Evolutionary conservation across 768 basidiomycete genomes (phyloP).

Genomic region (Russula vinacea): DNA sequence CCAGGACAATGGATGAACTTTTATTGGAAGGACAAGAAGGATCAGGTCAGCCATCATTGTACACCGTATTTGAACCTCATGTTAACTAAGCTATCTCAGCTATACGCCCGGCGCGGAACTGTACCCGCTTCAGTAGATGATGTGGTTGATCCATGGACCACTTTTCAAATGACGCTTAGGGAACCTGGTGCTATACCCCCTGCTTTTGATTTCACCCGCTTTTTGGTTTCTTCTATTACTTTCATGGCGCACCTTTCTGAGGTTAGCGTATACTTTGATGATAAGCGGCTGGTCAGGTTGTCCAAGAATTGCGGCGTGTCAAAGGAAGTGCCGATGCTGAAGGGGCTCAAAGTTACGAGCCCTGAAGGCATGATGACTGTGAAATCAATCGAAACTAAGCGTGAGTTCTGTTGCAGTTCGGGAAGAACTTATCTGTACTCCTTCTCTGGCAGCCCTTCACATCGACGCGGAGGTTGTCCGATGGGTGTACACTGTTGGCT

Average conservation of each 20-base stretch:
- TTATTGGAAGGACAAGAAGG: slow-evolving; percentile 92
- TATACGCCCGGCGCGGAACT: slow-evolving; percentile 77
- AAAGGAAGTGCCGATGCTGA: slow-evolving; percentile 50
- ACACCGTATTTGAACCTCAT: neutral
- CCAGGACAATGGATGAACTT: slow-evolving; percentile 90
- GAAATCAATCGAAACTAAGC: slow-evolving; percentile 56
- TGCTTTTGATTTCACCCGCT: slow-evolving; percentile 83
- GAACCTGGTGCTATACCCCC: slow-evolving; percentile 77
- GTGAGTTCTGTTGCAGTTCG: slow-evolving; percentile 41
- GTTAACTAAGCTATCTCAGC: slow-evolving; percentile 40
- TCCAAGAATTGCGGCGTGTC: slow-evolving; percentile 59
- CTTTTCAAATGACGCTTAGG: slow-evolving; percentile 85
- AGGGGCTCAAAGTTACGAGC: slow-evolving; percentile 54
- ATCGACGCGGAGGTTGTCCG: slow-evolving; percentile 82
- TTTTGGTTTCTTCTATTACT: slow-evolving; percentile 86
- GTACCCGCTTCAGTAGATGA: slow-evolving; percentile 44
- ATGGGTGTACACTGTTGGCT: slow-evolving; percentile 67
- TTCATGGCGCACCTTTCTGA: slow-evolving; percentile 82
- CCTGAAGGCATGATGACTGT: slow-evolving; percentile 65
- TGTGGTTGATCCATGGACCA: slow-evolving; percentile 61
- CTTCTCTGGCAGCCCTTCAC: slow-evolving; percentile 50
- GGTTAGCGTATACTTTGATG: slow-evolving; percentile 81
- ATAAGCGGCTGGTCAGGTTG: slow-evolving; percentile 63
- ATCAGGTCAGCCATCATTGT: slow-evolving; percentile 54
- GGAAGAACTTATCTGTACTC: slow-evolving; percentile 11